Conservation (phyloP, 1,139 yeast species). For the Lodderomyces metapsilosis region DNA sequence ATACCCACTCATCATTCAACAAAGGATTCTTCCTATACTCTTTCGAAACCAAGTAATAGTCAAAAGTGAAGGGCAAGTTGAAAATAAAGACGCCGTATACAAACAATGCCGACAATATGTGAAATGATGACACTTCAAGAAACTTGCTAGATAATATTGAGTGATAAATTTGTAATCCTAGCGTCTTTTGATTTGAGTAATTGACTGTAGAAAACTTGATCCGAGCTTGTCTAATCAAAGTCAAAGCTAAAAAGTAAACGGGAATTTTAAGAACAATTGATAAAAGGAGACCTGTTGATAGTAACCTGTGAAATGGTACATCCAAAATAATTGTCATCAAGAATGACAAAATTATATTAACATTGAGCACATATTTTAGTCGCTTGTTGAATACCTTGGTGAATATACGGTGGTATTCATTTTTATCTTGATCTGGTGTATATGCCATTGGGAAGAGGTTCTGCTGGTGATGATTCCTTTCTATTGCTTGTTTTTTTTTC, state of each 20-base stretch:
- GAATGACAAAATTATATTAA: conserved; percentile 28
- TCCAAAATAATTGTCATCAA: conserved; percentile 24
- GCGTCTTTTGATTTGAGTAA: conserved; percentile 48
- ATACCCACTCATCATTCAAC: conserved; percentile 63
- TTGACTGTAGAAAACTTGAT: conserved; percentile 52
- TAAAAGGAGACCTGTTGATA: conserved; percentile 31
- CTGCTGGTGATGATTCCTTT: background rate
- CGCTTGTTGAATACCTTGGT: conserved; percentile 34
- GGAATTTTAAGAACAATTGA: conserved; percentile 32
- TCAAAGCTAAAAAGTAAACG: conserved; percentile 26
- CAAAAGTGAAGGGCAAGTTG: conserved; percentile 26
- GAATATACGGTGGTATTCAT: conserved; percentile 27
- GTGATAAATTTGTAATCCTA: conserved; percentile 46
- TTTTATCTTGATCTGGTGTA: conserved; percentile 12
- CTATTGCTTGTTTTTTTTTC: background rate
- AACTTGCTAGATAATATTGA: conserved; percentile 45
- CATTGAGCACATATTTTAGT: conserved; percentile 35
- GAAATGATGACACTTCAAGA: conserved; percentile 33
- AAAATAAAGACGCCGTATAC: conserved; percentile 27
- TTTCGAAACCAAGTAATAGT: conserved; percentile 40
- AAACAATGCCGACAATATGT: conserved; percentile 36
- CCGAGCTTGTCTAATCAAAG: conserved; percentile 47
- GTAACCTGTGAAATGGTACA: conserved; percentile 25
- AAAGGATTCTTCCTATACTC: conserved; percentile 53
- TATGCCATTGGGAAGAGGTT: conserved; percentile 1